These are phyloP conservation scores for Karstenula rhodostoma DNA, from an alignment of 2,329 filamentous ascomycete genomes.

Conservation along the genomic window DNA sequence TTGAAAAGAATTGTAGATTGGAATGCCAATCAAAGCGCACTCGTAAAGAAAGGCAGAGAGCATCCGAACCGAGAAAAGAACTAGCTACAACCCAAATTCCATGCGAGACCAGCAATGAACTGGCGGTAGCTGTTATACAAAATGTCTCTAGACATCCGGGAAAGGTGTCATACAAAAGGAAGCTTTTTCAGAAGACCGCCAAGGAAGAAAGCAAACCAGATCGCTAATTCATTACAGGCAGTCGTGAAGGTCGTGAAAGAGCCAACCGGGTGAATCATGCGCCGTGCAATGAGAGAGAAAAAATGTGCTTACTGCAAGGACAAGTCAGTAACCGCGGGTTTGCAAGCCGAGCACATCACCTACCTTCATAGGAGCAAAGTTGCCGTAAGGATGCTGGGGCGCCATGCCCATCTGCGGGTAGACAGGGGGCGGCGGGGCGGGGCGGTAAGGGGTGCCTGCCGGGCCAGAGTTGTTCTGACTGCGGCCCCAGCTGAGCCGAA, in stretches of 20 bases:
- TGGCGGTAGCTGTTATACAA: conserved; percentile 50
- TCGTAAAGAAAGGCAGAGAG: conserved; percentile 46
- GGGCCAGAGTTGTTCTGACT: conserved; percentile 98
- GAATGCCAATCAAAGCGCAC: conserved; percentile 48
- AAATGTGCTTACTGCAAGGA: conserved; percentile 48
- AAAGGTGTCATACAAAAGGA: conserved; percentile 46
- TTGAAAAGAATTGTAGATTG: conserved; percentile 43
- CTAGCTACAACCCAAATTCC: conserved; percentile 48
- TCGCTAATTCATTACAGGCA: conserved; percentile 49
- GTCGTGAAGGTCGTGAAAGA: conserved; percentile 47
- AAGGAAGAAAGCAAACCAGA: conserved; percentile 48
- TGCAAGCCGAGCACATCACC: conserved; percentile 16
- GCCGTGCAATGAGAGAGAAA: conserved; percentile 48
- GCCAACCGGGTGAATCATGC: conserved; percentile 46
- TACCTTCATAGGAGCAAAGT: conserved; percentile 74
- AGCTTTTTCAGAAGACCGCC: conserved; percentile 49
- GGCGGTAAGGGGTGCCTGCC: conserved; percentile 95
- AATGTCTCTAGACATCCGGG: conserved; percentile 44
- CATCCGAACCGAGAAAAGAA: conserved; percentile 36
- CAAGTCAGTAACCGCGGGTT: conserved; percentile 20
- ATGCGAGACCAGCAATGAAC: conserved; percentile 41
- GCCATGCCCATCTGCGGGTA: conserved; percentile 76
- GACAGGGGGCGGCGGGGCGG: conserved; percentile 82
- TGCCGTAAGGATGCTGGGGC: conserved; percentile 68
- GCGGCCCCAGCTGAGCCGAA: conserved; percentile 95